Conservation (phyloP, 495 filamentous ascomycete species). For the Glarea lozoyensis region DNA sequence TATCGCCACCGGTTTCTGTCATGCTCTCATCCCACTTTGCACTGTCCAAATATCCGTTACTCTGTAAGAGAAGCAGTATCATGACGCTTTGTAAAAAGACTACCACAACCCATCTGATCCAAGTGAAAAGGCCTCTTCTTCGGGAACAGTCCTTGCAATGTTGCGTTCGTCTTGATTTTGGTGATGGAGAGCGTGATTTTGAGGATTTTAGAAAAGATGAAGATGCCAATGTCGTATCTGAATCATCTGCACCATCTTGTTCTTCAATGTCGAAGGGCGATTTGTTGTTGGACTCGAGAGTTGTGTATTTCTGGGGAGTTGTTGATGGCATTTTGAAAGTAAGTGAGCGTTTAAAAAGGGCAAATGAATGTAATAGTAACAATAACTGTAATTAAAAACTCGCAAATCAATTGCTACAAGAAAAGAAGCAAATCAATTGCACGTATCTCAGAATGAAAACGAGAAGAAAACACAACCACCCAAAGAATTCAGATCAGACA, state of each 20-base stretch:
- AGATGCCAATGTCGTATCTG: slow-evolving; percentile 15
- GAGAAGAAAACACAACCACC: too few species aligned
- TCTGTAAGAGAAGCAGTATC: slow-evolving; percentile 11
- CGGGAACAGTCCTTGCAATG: neutral
- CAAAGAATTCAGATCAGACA: too few species aligned
- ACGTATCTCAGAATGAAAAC: too few species aligned
- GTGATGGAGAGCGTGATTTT: neutral
- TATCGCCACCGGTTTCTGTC: slow-evolving; percentile 23
- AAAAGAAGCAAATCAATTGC: too few species aligned
- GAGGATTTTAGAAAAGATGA: slow-evolving; percentile 7
- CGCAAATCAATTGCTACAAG: neutral
- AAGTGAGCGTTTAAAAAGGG: too few species aligned
- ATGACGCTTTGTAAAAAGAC: slow-evolving; percentile 17
- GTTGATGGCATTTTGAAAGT: too few species aligned
- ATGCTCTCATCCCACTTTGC: neutral
- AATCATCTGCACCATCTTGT: slow-evolving; percentile 11
- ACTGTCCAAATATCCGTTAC: slow-evolving; percentile 3
- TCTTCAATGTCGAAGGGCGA: too few species aligned
- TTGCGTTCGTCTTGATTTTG: neutral
- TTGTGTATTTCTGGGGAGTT: too few species aligned
- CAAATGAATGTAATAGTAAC: too few species aligned
- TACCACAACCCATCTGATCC: slow-evolving; percentile 12
- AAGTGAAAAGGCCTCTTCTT: slow-evolving; percentile 4
- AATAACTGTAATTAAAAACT: too few species aligned
- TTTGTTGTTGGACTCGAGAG: too few species aligned